These are phyloP conservation scores for Lachnellula willkommii DNA, from an alignment of 2,329 filamentous ascomycete genomes.

Conservation along the genomic window DNA sequence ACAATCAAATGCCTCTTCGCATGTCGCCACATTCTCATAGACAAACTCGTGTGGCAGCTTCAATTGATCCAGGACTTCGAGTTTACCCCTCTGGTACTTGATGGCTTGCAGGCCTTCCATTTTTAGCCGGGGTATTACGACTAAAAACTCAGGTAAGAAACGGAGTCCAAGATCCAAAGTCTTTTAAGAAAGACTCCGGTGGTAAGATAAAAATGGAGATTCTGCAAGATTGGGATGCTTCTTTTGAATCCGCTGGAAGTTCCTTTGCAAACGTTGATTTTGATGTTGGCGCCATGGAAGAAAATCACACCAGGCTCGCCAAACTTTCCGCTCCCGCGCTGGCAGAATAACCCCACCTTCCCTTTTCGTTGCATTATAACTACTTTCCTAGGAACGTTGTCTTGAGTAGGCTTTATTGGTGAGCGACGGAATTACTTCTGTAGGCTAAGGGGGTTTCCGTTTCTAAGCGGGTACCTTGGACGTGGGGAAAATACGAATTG, in stretches of 20 bases:
- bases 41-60: conserved; percentile 73
- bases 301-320: neutral
- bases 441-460: no score
- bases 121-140: neutral
- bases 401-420: no score
- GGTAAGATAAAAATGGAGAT: no score
- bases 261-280: conserved; percentile 1
- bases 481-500: no score
- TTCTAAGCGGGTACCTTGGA: no score
- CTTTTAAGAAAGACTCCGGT: no score
- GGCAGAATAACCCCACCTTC: neutral
- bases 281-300: neutral
- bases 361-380: neutral
- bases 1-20: conserved; percentile 73
- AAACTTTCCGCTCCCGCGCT: neutral
- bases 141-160: neutral
- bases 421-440: no score
- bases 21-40: conserved; percentile 66
- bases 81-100: conserved; percentile 64
- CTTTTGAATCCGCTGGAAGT: no score
- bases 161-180: no score
- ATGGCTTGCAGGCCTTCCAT: conserved; percentile 63
- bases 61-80: conserved; percentile 80
- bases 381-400: no score
- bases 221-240: no score